These are phyloP conservation scores for Colletotrichum sp. DNA, from an alignment of 2,329 filamentous ascomycete species.

Conservation along the genomic window DNA sequence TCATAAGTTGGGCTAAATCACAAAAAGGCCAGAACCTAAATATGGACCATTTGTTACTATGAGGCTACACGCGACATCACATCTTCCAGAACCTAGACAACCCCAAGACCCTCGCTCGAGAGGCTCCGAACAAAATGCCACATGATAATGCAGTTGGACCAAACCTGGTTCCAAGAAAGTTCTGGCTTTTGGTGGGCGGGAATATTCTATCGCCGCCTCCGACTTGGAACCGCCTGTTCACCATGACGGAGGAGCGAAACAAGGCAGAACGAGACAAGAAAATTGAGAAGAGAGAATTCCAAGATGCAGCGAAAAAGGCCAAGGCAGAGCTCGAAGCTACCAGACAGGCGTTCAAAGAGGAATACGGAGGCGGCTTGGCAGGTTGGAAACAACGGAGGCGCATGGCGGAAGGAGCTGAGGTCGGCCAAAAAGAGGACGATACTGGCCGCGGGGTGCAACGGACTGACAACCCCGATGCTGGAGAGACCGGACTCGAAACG, in stretches of 20 bases:
- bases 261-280: not conserved
- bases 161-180: not conserved
- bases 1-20: not conserved
- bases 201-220: not conserved
- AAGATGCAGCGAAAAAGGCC: not conserved
- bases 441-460: not conserved
- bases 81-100: not conserved
- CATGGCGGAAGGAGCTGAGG: not conserved
- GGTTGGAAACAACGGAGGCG: not conserved
- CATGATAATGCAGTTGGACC: not conserved
- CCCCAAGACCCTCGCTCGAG: not conserved
- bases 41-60: not conserved
- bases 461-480: not conserved
- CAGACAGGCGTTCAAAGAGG: not conserved
- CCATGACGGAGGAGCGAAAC: not conserved
- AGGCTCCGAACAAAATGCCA: not conserved
- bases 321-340: not conserved
- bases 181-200: constrained; percentile 10
- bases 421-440: not conserved
- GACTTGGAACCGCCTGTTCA: not conserved
- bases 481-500: not conserved
- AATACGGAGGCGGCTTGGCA: not conserved
- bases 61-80: not conserved
- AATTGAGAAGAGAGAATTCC: not conserved
- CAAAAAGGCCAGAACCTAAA: not conserved